Base-by-base conservation (phyloP, 345 rosid genomes). In the Pistacia integerrima region DNA sequence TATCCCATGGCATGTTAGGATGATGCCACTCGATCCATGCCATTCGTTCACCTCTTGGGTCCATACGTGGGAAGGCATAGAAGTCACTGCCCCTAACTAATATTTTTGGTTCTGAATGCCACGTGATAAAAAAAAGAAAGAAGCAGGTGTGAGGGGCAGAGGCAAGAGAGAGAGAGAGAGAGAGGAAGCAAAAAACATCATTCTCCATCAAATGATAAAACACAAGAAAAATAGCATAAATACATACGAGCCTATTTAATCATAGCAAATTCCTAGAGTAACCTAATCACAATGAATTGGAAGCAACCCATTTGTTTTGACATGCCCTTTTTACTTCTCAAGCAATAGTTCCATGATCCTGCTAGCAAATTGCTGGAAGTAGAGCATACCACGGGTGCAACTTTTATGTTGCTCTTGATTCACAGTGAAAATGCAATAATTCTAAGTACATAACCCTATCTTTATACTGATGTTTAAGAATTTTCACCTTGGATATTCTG, bases 1-100 rank as follows among this genome's bases (percentile, higher is more conserved):
- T 91, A 78, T 96, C 99, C 99, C 99, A 93, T 14, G 97, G 97
- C 98, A 92, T 93, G 82, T 90, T 91, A 59, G 99, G 98, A 74
- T 90, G 98, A 68, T 85, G 79, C 98, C 99, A 96, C 73, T 89
- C 90, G 61, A 96, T 88, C 99, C 99, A 96, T 16, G 98, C 98
- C 56, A 96, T 79, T 65, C 89, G 78, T 84, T 88, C 93, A 70
- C 88, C 81, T 69, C 87, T 86, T 9, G 90, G 79, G 56, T 96
- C 97, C 67, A 96, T 30, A 2, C 97, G 97, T n/a, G 99, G 98
- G 80, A 90, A 96, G 16, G 97, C 98, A 87, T 92, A 93, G 88
- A 96, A 96, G 80, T 96, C 99, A 78, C 85, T 91, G 81, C 94
- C 98, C 33, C 88, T 83, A 30, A 86, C 82, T 8, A 96, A 68